phyloP scores from a whole-genome alignment of 495 filamentous ascomycete species.

The Apodospora peruviana region DNA sequence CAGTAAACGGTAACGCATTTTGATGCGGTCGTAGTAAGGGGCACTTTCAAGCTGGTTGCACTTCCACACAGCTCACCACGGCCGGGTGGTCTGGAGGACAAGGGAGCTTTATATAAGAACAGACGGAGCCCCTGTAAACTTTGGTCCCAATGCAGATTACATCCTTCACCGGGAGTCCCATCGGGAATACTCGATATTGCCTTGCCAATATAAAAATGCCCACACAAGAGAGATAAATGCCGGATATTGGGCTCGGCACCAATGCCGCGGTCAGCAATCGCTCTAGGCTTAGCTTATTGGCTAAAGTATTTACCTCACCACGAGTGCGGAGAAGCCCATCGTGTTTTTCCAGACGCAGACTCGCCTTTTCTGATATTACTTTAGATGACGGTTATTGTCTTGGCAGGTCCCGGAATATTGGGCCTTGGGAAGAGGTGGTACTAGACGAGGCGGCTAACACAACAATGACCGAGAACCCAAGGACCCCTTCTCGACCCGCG shows the following conservation, averaged over 20 bases:
- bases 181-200: too few relatives aligned
- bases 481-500: background rate
- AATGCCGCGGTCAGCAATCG: too few relatives aligned
- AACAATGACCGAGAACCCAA: slow-evolving; percentile 1
- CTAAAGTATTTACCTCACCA: too few relatives aligned
- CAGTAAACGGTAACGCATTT: slow-evolving; percentile 24
- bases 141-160: too few relatives aligned
- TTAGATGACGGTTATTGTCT: slow-evolving; percentile 16
- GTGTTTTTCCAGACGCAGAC: background rate
- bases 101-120: too few relatives aligned
- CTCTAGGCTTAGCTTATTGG: too few relatives aligned
- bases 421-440: background rate
- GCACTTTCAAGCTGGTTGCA: too few relatives aligned
- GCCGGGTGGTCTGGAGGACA: too few relatives aligned
- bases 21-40: slow-evolving; percentile 2
- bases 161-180: too few relatives aligned
- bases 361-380: slow-evolving; percentile 30
- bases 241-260: background rate
- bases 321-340: background rate
- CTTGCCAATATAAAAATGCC: too few relatives aligned
- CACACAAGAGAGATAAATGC: background rate
- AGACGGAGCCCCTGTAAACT: too few relatives aligned
- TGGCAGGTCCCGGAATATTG: slow-evolving; percentile 10
- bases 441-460: background rate
- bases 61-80: too few relatives aligned